Evolutionary conservation across 2,329 filamentous ascomycete genomes (phyloP), one percentile per base, ranked within the genome.

Genomic region (Stemphylium vesicarium): DNA sequence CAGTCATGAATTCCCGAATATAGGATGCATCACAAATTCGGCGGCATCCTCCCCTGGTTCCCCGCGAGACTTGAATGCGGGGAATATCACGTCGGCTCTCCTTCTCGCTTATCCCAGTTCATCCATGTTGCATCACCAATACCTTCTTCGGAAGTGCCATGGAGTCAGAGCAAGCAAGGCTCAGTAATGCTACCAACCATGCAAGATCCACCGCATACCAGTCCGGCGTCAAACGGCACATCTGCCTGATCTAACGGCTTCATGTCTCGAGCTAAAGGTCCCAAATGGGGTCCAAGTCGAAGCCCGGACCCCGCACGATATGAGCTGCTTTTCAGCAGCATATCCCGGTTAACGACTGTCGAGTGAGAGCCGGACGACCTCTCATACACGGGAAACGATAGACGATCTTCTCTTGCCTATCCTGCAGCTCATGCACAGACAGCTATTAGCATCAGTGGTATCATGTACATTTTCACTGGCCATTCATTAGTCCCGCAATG

Each of bases 381-480:
- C 43, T 22, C 26, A 20, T 42, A 26, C n/a, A 5, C 53, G 52
- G 56, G 39, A 61, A 54, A 59, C 49, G 52, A 56, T 62, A 59
- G 53, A 62, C 50, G 56, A 56, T 56, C 31, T 15, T 32, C 31
- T 10, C 15, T 13, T 32, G 10, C 15, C 16, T 39, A n/a, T 33
- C 32, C 22, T 45, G 20, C 7, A 31, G 2, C 39, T 33, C 32
- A 26, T 38, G 38, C 42, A 41, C 31, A 16, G 33, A 37, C 15
- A 4, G 13, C 16, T 37, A 15, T 31, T 16, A 40, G 4, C 13
- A 46, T 42, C n/a, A 12, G 15, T 20, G 16, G 9, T 13, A 18
- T 47, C 20, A 15, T 9, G 12, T 3, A 11, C 22, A 39, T 39
- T 15, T 40, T 29, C 35, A 31, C 35, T 38, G 9, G 35, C 24